Evolutionary conservation across 1,284 basidiomycete species (phyloP).

Genomic region (Heimioporus retisporus): DNA sequence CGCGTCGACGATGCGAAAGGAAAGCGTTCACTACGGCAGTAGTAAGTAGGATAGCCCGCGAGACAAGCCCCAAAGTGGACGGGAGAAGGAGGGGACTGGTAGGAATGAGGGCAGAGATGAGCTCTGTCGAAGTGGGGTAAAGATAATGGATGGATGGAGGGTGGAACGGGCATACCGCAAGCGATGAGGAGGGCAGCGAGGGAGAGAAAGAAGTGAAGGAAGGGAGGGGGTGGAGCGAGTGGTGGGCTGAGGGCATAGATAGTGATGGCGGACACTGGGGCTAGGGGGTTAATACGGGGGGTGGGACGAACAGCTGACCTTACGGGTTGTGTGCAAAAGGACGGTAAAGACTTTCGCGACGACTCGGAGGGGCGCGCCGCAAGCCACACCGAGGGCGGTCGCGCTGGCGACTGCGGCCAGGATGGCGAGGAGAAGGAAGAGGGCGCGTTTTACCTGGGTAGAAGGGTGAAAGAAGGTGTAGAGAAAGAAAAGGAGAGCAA

Average conservation of each 20-base stretch:
- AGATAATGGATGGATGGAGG: background rate
- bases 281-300: background rate
- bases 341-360: constrained; percentile 26
- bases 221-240: constrained; percentile 3
- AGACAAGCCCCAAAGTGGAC: constrained; percentile 33
- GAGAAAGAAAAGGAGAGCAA: constrained; percentile 26
- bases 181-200: constrained; percentile 33
- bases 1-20: constrained; percentile 17
- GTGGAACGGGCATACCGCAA: constrained; percentile 35
- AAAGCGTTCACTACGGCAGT: constrained; percentile 20
- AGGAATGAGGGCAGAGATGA: constrained; percentile 37
- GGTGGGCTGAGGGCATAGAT: constrained; percentile 31
- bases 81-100: constrained; percentile 36
- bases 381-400: constrained; percentile 28
- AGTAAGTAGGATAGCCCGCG: constrained; percentile 32
- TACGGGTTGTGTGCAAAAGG: constrained; percentile 35
- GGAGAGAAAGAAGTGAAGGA: constrained; percentile 27
- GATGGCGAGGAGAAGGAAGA: constrained; percentile 33
- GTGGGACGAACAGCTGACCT: constrained; percentile 5
- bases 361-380: constrained; percentile 24
- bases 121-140: constrained; percentile 24
- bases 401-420: constrained; percentile 35
- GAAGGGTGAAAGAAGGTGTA: constrained; percentile 20
- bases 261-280: constrained; percentile 36
- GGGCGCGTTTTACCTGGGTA: constrained; percentile 12